A percentile compares a stretch with the other conserved stretches of the same genome.
Evolutionary conservation across 805 yeast genomes (phyloP).

Genomic region (Blastobotrys attinorum): DNA sequence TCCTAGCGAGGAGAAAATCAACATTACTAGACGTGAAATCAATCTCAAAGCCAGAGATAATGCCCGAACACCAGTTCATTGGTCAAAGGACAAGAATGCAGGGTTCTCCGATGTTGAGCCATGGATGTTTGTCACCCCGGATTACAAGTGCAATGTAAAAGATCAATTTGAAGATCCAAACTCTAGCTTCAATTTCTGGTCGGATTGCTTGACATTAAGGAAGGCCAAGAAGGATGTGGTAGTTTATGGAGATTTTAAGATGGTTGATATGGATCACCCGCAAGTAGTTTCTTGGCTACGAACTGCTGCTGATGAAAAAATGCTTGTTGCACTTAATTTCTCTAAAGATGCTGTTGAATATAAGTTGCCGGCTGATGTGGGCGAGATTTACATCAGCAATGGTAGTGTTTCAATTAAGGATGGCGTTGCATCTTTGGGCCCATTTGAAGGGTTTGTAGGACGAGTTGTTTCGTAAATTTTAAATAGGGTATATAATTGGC

Average conservation of each 20-base stretch:
- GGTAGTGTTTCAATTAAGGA: not conserved
- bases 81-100: conserved; percentile 37
- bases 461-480: too few species aligned
- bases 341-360: conserved; percentile 29
- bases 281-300: conserved; percentile 38
- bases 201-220: conserved; percentile 36
- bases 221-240: conserved; percentile 37
- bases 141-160: conserved; percentile 41
- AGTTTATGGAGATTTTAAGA: conserved; percentile 40
- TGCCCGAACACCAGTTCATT: conserved; percentile 51
- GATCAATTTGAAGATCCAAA: conserved; percentile 38
- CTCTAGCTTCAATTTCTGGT: conserved; percentile 42
- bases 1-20: conserved; percentile 17
- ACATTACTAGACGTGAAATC: conserved; percentile 3
- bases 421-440: not conserved
- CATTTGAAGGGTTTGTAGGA: conserved; percentile 1
- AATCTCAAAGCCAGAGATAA: conserved; percentile 38
- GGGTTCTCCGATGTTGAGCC: conserved; percentile 43
- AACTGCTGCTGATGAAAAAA: conserved; percentile 20
- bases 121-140: conserved; percentile 47
- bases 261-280: conserved; percentile 38
- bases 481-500: too few species aligned
- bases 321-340: conserved; percentile 39
- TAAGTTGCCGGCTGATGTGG: conserved; percentile 21
- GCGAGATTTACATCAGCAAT: not conserved